Percentiles rank a stretch among this genome's conserved stretches.
Evolutionary conservation across 345 rosid genomes (phyloP).

Genomic region (Gossypium herbaceum): DNA sequence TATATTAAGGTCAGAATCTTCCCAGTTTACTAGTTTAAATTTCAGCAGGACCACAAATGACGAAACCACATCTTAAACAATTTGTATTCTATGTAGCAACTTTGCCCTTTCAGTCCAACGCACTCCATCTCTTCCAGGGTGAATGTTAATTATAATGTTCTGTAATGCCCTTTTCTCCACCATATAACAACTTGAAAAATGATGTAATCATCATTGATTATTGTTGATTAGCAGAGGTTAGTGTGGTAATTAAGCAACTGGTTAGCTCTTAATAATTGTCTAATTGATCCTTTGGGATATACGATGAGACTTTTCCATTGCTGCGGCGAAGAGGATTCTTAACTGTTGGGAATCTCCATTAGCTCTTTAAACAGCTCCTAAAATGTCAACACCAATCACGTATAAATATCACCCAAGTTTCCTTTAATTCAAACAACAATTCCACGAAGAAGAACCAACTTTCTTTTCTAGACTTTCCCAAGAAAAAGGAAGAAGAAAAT

Average conservation of each 20-base stretch:
- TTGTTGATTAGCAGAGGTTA: conserved; percentile 6
- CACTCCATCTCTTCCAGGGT: neutral
- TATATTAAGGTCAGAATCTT: too few relatives aligned
- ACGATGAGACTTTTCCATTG: conserved; percentile 32
- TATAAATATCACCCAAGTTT: conserved; percentile 30
- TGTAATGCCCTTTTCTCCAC: too few relatives aligned
- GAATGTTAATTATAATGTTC: neutral
- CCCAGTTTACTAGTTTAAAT: too few relatives aligned
- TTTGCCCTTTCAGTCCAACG: neutral
- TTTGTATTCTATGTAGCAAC: neutral
- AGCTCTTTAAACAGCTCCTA: conserved; percentile 23
- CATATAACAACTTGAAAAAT: neutral
- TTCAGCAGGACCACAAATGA: too few relatives aligned
- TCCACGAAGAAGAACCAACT: neutral
- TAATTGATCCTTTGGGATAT: conserved; percentile 56
- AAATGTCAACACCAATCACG: conserved; percentile 47
- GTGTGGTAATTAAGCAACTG: conserved; percentile 9
- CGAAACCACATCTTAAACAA: neutral
- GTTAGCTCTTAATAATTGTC: conserved; percentile 2
- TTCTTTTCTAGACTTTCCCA: neutral
- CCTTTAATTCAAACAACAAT: neutral
- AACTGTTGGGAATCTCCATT: conserved; percentile 46
- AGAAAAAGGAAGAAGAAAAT: conserved; percentile 18
- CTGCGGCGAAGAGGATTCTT: conserved; percentile 61
- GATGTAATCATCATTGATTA: neutral